A percentile compares a stretch with the other conserved stretches of the same genome.
Evolutionary conservation across 23 red algal genomes (phyloP).

Genomic region (Gracilaria domingensis): DNA sequence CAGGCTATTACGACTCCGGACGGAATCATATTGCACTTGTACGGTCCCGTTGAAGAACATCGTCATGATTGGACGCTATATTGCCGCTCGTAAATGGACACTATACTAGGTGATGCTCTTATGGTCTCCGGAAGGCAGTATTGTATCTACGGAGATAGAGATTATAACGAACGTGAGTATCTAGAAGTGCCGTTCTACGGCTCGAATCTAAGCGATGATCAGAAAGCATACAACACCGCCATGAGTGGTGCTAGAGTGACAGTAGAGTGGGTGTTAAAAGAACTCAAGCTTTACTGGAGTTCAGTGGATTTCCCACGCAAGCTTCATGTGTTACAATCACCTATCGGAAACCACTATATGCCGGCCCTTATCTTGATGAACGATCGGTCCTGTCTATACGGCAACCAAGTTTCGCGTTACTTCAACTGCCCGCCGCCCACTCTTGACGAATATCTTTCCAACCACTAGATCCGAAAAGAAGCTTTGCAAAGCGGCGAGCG

Average conservation of each 20-base stretch:
- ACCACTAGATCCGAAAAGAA: background rate
- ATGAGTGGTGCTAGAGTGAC: background rate
- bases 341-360: background rate
- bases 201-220: background rate
- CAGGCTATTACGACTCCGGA: slow-evolving; percentile 14
- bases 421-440: background rate
- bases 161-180: background rate
- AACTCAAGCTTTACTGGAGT: slow-evolving; percentile 6
- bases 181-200: slow-evolving; percentile 26
- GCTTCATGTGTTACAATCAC: slow-evolving; percentile 10
- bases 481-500: background rate
- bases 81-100: background rate
- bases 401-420: slow-evolving; percentile 14
- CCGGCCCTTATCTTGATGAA: background rate
- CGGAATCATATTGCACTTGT: slow-evolving; percentile 2
- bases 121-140: slow-evolving; percentile 10
- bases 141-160: slow-evolving; percentile 27
- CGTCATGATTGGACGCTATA: slow-evolving; percentile 10
- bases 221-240: background rate
- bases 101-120: background rate
- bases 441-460: background rate
- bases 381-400: background rate
- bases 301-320: slow-evolving; percentile 5
- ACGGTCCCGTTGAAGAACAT: background rate
- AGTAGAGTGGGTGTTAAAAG: slow-evolving; percentile 42